phyloP scores from a whole-genome alignment of 2,329 filamentous ascomycete genomes.

The Chaetomiaceae sp. region DNA sequence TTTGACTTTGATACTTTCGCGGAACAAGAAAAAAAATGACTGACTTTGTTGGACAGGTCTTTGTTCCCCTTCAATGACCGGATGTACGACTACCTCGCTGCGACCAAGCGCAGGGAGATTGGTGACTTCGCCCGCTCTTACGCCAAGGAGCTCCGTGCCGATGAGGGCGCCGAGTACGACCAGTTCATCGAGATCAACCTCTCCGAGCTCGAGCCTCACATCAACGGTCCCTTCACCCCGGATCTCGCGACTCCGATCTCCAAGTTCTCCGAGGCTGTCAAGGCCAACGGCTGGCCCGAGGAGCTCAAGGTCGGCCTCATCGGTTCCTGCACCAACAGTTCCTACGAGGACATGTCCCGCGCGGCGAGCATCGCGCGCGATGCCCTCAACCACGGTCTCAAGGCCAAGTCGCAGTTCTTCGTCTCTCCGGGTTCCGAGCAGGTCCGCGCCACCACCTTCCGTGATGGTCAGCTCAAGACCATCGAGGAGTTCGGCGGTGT shows the following conservation, averaged over 20 bases:
- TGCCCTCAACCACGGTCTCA: conserved; percentile 86
- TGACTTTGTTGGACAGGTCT: too few relatives aligned
- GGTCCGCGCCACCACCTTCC: conserved; percentile 86
- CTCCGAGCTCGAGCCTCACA: conserved; percentile 89
- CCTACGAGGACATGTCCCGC: conserved; percentile 85
- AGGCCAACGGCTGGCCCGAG: conserved; percentile 92
- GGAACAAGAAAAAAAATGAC: too few relatives aligned
- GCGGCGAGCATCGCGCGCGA: conserved; percentile 88
- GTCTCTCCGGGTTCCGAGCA: conserved; percentile 97
- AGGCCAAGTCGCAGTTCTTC: conserved; percentile 89
- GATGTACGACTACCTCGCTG: conserved; percentile 92
- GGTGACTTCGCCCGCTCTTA: conserved; percentile 85
- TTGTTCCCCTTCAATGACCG: conserved; percentile 97
- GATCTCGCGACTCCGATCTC: conserved; percentile 97
- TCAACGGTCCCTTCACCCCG: conserved; percentile 98
- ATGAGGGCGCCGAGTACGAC: conserved; percentile 92
- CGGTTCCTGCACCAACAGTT: conserved; percentile 94
- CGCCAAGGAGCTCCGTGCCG: conserved; percentile 77
- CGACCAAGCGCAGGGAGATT: conserved; percentile 86
- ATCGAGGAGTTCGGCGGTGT: conserved; percentile 95
- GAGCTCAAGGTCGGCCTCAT: conserved; percentile 96
- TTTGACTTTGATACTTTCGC: too few relatives aligned
- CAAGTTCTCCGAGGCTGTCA: conserved; percentile 92
- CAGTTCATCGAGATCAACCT: conserved; percentile 96
- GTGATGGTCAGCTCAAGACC: conserved; percentile 87